Evolutionary conservation across 2,329 filamentous ascomycete species (phyloP), one percentile per base, ranked within the genome.

Genomic region (Uncinocarpus reesii): DNA sequence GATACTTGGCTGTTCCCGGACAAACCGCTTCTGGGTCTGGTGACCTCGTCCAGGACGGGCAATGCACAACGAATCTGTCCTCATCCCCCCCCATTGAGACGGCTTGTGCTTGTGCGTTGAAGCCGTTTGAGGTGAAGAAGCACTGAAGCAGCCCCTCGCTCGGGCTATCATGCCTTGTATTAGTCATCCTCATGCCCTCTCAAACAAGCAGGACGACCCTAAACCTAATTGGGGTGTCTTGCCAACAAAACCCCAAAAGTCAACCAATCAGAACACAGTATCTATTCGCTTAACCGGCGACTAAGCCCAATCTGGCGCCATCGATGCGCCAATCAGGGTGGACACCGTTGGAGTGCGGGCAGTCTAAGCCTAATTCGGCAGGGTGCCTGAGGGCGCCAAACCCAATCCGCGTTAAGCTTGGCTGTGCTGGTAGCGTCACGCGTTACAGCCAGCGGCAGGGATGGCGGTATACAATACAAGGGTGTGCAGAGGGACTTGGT

Each of bases 301-400:
- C 43, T 38, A 37, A 46, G 31, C 34, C 16, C 24, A 38, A 46
- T 37, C 43, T 20, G 23, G 43, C 32, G 21, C 11, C 4, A n/a
- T 3, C 7, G 23, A 29, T 38, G 8, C 7, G 16, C 43, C 43
- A 46, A 38, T 46, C 2, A 20, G 8, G 20, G 2, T 10, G 15
- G 8, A 24, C 32, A 26, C 43, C 34, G 43, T 37, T 46, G 34
- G 23, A 11, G 10, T 38, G 1, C 4, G 2, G 7, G 20, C 10
- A 10, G 1, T 3, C 36, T 48, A 48, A 23, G 5, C 36, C n/a
- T 4, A 7, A 26, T 41, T 26, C 13, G 36, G 45, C 8, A 4
- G 4, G n/a, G 26, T 41, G 7, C 35, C 36, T 42, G 36, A 36
- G 15, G 13, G 8, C 45, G 28, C 45, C 35, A 48, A 18, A 7